These are phyloP conservation scores for Grigorovia yakushimaensis DNA, from an alignment of 805 yeast genomes.

Conservation along the genomic window DNA sequence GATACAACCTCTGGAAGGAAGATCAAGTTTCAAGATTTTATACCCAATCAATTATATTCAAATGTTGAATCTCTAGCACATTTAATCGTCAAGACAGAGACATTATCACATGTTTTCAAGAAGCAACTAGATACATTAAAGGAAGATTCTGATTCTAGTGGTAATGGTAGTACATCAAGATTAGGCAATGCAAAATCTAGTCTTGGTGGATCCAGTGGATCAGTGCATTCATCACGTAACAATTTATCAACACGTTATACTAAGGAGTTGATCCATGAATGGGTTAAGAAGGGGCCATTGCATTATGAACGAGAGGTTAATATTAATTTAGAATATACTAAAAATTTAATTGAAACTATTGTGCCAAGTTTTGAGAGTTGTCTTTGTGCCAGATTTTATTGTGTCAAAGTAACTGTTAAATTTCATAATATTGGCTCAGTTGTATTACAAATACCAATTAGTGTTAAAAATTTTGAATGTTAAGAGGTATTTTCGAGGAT, in stretches of 20 bases:
- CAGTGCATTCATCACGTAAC: constrained; percentile 1
- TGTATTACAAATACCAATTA: constrained; percentile 10
- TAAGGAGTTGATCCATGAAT: constrained; percentile 13
- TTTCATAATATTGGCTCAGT: constrained; percentile 15
- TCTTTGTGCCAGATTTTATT: constrained; percentile 37
- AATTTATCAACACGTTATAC: constrained; percentile 13
- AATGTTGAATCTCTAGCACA: constrained; percentile 26
- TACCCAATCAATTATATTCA: constrained; percentile 17
- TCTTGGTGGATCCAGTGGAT: background rate
- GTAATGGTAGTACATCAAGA: background rate
- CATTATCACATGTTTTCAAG: constrained; percentile 18
- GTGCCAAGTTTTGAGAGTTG: constrained; percentile 41
- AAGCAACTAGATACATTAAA: constrained; percentile 21
- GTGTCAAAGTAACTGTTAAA: constrained; percentile 33
- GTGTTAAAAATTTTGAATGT: constrained; percentile 6
- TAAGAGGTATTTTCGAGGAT: background rate
- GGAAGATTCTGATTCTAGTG: constrained; percentile 6
- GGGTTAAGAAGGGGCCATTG: constrained; percentile 25
- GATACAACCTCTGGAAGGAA: constrained; percentile 8
- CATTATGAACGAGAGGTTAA: constrained; percentile 26
- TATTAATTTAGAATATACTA: constrained; percentile 10
- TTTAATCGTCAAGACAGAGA: constrained; percentile 11
- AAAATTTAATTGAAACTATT: constrained; percentile 32
- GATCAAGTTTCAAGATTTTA: constrained; percentile 21
- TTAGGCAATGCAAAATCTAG: background rate